Percentiles rank a stretch among this genome's conserved stretches.
These are phyloP conservation scores for Hygrocybe punicea DNA, from an alignment of 768 basidiomycete genomes.

Conservation along the genomic window DNA sequence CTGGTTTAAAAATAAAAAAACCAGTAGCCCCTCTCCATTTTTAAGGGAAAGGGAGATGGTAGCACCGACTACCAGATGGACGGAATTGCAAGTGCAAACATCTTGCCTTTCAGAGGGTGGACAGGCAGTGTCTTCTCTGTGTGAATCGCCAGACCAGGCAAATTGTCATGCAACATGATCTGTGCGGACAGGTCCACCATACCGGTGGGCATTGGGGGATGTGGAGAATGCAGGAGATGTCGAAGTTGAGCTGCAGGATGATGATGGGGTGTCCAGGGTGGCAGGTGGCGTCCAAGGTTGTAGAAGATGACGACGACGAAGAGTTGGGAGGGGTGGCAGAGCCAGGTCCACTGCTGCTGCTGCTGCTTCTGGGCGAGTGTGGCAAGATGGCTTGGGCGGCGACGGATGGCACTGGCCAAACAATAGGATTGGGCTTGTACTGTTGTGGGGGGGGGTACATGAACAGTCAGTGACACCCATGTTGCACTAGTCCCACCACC, in stretches of 20 bases:
- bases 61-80: slow-evolving; percentile 58
- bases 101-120: slow-evolving; percentile 54
- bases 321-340: not conserved
- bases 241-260: slow-evolving; percentile 46
- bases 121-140: slow-evolving; percentile 29
- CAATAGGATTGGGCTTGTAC: slow-evolving; percentile 48
- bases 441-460: slow-evolving; percentile 39
- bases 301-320: not conserved
- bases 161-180: slow-evolving; percentile 43
- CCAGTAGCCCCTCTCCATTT: too few species aligned
- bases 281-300: slow-evolving; percentile 26
- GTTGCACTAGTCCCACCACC: too few species aligned
- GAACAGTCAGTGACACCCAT: too few species aligned
- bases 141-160: slow-evolving; percentile 39
- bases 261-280: slow-evolving; percentile 54
- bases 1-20: too few species aligned
- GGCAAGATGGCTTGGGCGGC: slow-evolving; percentile 31
- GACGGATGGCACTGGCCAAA: slow-evolving; percentile 40
- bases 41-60: not conserved
- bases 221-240: slow-evolving; percentile 60
- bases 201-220: slow-evolving; percentile 57
- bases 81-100: slow-evolving; percentile 63
- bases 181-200: slow-evolving; percentile 50
- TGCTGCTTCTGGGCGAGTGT: slow-evolving; percentile 20
- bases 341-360: not conserved